These are phyloP conservation scores for Mimosa bimucronata DNA, from an alignment of 306 rosid genomes.

Conservation along the genomic window DNA sequence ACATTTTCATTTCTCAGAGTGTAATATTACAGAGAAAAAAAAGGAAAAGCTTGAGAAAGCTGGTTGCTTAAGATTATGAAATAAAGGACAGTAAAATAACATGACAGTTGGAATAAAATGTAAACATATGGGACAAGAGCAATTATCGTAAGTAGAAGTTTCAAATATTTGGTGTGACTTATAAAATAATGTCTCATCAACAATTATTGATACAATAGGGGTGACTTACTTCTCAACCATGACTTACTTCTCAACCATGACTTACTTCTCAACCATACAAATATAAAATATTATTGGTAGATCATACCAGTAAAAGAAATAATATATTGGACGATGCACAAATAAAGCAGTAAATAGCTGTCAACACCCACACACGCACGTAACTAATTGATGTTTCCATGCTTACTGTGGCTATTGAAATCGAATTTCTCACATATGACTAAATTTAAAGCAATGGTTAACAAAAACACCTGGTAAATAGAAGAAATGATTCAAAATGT, in stretches of 20 bases:
- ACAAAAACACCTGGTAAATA: not conserved
- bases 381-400: not conserved
- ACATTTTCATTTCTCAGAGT: conserved; percentile 8
- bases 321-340: not conserved
- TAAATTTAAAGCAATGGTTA: not conserved
- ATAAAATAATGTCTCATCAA: not conserved
- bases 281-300: not conserved
- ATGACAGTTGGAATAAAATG: not conserved
- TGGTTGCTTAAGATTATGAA: not conserved
- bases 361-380: not conserved
- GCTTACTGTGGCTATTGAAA: not conserved
- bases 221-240: not conserved
- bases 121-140: too few relatives aligned
- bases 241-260: too few relatives aligned
- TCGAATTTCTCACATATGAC: not conserved
- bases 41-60: not conserved
- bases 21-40: not conserved
- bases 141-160: not conserved
- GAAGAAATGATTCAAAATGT: not conserved
- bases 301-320: not conserved
- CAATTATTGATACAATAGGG: not conserved
- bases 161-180: conserved; percentile 13
- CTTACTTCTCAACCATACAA: not conserved
- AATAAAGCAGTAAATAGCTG: not conserved
- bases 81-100: not conserved